These are phyloP conservation scores for Chionographis japonica DNA, from an alignment of 106 monocot genomes.

Conservation along the genomic window DNA sequence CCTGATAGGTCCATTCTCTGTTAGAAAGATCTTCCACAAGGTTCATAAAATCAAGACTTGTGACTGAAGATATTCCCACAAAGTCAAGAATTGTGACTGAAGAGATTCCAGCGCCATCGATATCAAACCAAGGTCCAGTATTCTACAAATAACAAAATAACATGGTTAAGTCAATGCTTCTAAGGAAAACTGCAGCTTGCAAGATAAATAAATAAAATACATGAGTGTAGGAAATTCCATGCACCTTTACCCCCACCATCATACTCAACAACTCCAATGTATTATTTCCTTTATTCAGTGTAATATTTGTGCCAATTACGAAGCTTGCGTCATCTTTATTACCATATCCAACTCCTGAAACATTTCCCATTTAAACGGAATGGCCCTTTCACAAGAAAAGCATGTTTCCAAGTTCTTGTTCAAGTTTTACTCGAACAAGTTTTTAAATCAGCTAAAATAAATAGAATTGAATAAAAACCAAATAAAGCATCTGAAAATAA, in stretches of 20 bases:
- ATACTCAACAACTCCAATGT: constrained; percentile 27
- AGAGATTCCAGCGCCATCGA: constrained; percentile 13
- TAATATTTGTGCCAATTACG: constrained; percentile 12
- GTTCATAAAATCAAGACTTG: constrained; percentile 1
- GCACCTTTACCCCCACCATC: constrained; percentile 30
- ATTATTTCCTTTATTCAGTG: constrained; percentile 18
- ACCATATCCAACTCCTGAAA: constrained; percentile 27
- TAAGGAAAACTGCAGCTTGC: neutral
- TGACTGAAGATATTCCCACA: constrained; percentile 15
- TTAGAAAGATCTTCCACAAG: constrained; percentile 6
- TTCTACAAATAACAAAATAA: constrained; percentile 10
- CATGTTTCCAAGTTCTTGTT: neutral
- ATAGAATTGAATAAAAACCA: too few species aligned
- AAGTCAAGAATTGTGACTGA: constrained; percentile 12
- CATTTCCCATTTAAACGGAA: neutral
- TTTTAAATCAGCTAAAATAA: too few species aligned
- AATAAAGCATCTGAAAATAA: too few species aligned
- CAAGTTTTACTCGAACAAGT: neutral
- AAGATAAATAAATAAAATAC: neutral
- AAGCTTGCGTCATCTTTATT: constrained; percentile 31
- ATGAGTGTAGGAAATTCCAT: too few species aligned
- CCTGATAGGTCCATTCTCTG: constrained; percentile 33
- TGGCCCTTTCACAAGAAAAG: neutral
- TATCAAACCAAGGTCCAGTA: constrained; percentile 32
- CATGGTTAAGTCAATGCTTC: neutral